Percentiles rank a stretch among this genome's conserved stretches.
Conservation (phyloP, 441 rosid species). For the Erodium texanum region DNA sequence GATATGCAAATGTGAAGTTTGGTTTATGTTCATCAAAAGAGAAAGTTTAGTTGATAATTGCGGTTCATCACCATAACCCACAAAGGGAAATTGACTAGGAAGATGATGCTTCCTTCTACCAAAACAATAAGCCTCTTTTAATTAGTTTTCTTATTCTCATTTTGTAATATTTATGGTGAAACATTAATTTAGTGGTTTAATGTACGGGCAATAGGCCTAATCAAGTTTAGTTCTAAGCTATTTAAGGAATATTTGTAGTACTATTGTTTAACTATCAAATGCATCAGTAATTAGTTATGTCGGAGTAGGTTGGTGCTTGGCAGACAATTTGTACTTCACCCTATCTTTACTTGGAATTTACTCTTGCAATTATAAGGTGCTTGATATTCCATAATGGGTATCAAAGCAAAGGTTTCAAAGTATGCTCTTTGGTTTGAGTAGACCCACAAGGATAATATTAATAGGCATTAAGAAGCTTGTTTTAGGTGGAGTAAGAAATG, state of each 20-base stretch:
- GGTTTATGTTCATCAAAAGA: background rate
- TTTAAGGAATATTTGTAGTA: background rate
- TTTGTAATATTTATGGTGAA: too few relatives aligned
- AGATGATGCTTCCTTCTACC: too few relatives aligned
- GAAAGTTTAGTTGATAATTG: background rate
- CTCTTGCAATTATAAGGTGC: background rate
- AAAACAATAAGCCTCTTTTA: background rate
- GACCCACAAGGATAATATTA: background rate
- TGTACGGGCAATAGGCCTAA: too few relatives aligned
- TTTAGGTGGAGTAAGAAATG: background rate
- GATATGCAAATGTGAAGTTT: too few relatives aligned
- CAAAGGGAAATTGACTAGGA: background rate
- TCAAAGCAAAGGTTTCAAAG: background rate
- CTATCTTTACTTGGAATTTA: background rate
- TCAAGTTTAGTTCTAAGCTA: background rate
- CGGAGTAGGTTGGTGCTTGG: background rate
- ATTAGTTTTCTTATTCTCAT: background rate
- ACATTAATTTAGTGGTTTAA: too few relatives aligned
- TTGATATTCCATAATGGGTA: background rate
- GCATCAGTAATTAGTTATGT: too few relatives aligned
- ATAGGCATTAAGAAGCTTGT: background rate
- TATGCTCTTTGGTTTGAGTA: background rate
- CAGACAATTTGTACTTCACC: background rate
- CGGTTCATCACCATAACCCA: background rate
- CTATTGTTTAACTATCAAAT: background rate